Percentiles rank a stretch among this genome's conserved stretches.
phyloP scores from a whole-genome alignment of 169 alveolate species.

The Eimeria necatrix region DNA sequence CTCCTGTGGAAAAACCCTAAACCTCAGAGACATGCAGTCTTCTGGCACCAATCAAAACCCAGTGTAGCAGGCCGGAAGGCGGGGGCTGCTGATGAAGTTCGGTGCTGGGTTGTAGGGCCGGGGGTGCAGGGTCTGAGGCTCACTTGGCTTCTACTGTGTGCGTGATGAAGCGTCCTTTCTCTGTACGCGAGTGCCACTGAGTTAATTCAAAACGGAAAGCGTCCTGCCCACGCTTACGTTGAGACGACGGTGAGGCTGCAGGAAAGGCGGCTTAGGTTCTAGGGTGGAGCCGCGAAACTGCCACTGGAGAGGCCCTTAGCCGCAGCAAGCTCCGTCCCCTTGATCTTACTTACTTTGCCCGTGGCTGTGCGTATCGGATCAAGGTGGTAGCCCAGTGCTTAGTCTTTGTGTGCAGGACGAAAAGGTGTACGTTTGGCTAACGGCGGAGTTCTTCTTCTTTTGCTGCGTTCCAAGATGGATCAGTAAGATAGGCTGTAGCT shows the following conservation, averaged over 20 bases:
- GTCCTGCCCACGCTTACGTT: conserved; percentile 73
- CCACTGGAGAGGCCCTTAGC: too few relatives aligned
- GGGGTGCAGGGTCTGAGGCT: too few relatives aligned
- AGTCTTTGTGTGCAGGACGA: conserved; percentile 56
- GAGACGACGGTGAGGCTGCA: conserved; percentile 69
- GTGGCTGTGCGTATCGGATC: neutral
- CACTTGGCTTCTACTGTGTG: neutral
- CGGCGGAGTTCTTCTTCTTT: conserved; percentile 76
- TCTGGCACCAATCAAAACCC: too few relatives aligned
- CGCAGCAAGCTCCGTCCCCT: too few relatives aligned
- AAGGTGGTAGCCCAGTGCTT: neutral
- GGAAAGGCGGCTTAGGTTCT: neutral
- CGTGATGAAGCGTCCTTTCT: conserved; percentile 17
- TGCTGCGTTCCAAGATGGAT: conserved; percentile 80
- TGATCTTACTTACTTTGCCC: too few relatives aligned
- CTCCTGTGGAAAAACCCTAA: neutral
- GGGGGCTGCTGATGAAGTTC: too few relatives aligned
- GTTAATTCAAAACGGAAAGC: conserved; percentile 62
- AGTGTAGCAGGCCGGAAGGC: too few relatives aligned
- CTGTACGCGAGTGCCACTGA: conserved; percentile 68
- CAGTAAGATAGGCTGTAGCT: conserved; percentile 58
- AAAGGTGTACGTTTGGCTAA: conserved; percentile 78
- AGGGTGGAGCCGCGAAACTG: too few relatives aligned
- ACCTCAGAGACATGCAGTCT: too few relatives aligned
- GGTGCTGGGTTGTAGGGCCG: too few relatives aligned